Conservation (phyloP, 371 early-diverging fungal species). For the Saksenaea oblongispora region DNA sequence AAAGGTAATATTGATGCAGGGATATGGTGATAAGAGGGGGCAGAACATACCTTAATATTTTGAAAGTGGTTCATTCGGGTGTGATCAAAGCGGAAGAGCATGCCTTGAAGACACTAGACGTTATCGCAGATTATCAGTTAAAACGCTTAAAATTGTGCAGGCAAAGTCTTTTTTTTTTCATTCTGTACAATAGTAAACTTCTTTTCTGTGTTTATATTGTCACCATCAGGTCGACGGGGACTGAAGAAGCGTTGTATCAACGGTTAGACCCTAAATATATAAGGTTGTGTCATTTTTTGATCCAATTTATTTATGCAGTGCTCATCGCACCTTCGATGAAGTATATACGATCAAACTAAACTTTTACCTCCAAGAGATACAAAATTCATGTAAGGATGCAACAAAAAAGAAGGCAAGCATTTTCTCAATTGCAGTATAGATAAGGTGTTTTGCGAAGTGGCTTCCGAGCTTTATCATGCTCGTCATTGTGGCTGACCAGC, state of each 20-base stretch:
- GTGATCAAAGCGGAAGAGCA: not conserved
- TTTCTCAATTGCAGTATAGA: not conserved
- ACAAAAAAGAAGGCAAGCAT: not conserved
- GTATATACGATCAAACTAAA: not conserved
- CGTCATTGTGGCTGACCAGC: slow-evolving; percentile 2
- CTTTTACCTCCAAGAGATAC: not conserved
- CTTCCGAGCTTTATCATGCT: slow-evolving; percentile 1
- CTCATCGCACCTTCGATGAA: not conserved
- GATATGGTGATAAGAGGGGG: not conserved
- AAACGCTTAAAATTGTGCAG: not conserved
- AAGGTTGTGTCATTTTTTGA: not conserved
- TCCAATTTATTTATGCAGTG: not conserved
- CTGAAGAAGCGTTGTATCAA: not conserved
- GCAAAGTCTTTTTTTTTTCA: not conserved
- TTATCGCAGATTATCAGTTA: not conserved
- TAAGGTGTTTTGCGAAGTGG: not conserved
- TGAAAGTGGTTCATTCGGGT: not conserved
- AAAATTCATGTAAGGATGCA: not conserved
- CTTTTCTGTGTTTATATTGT: not conserved
- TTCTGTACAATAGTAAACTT: not conserved
- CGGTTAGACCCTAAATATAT: not conserved
- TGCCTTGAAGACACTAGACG: slow-evolving; percentile 2
- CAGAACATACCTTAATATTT: not conserved
- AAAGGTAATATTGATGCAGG: slow-evolving; percentile 1
- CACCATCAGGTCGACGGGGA: not conserved